These are phyloP conservation scores for Populus hybrid DNA, from an alignment of 441 rosid species.

Conservation along the genomic window DNA sequence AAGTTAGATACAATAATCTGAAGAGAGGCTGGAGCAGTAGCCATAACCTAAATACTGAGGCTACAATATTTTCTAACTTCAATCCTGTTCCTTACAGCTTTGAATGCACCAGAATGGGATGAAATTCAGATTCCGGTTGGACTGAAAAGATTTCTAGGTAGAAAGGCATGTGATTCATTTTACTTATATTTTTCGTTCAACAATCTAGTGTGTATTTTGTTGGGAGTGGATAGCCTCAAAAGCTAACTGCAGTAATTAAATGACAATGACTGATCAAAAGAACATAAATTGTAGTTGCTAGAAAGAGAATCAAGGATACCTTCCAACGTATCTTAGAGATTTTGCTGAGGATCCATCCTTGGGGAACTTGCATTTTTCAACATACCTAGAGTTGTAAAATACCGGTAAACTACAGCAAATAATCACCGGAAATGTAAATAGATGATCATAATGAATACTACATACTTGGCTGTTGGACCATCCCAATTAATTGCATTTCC, in stretches of 20 bases:
- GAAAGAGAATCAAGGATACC: constrained; percentile 39
- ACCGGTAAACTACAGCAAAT: neutral
- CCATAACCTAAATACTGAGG: neutral
- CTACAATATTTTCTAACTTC: neutral
- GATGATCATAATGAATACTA: constrained; percentile 7
- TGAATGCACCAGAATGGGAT: neutral
- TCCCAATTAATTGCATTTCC: constrained; percentile 99
- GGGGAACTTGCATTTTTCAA: constrained; percentile 91
- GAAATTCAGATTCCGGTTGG: neutral
- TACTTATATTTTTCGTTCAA: neutral
- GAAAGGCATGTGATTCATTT: neutral
- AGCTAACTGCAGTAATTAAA: neutral
- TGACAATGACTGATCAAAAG: constrained; percentile 4
- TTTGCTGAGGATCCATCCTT: constrained; percentile 75
- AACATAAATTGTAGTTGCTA: neutral
- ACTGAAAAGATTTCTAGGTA: neutral
- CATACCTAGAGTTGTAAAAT: constrained; percentile 45
- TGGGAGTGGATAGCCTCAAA: neutral
- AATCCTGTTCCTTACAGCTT: neutral
- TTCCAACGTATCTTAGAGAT: constrained; percentile 92
- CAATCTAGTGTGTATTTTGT: neutral
- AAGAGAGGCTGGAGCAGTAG: neutral
- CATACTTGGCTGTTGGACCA: constrained; percentile 85
- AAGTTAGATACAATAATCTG: no score
- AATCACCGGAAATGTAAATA: constrained; percentile 4